phyloP scores from a whole-genome alignment of 345 rosid species.

The Gossypium ekmanianum region DNA sequence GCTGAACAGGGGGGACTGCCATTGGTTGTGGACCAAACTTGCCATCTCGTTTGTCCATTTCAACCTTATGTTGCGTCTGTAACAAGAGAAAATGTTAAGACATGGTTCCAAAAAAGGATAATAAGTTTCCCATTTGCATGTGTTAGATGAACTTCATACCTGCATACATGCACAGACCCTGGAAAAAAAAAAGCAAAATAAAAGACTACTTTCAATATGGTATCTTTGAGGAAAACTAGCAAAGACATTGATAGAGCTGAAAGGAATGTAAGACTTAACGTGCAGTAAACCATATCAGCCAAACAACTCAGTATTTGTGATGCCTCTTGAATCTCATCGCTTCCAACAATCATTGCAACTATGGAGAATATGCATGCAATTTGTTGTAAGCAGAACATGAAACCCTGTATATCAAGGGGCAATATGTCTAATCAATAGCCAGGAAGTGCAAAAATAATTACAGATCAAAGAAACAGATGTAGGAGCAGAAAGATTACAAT shows the following conservation, averaged over 20 bases:
- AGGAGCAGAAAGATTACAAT: conserved; percentile 47
- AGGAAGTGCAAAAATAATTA: neutral
- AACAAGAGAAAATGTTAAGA: conserved; percentile 3
- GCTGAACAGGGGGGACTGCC: conserved; percentile 75
- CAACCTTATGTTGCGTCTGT: conserved; percentile 94
- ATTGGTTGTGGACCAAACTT: conserved; percentile 80
- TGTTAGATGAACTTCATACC: conserved; percentile 38
- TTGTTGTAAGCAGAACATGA: conserved; percentile 95
- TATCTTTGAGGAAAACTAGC: neutral
- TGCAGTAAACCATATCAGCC: conserved; percentile 89
- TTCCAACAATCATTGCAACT: conserved; percentile 90
- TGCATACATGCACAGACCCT: conserved; percentile 99
- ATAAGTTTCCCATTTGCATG: neutral
- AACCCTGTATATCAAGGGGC: conserved; percentile 55
- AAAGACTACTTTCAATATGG: conserved; percentile 18
- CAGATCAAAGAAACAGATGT: neutral
- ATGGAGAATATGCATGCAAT: conserved; percentile 93
- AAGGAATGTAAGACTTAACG: conserved; percentile 45
- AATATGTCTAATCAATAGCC: conserved; percentile 1
- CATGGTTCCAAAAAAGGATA: neutral
- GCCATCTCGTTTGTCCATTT: conserved; percentile 98
- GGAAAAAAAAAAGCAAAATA: conserved; percentile 26
- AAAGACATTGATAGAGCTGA: conserved; percentile 3
- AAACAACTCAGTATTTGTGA: conserved; percentile 69
- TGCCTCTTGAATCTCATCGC: conserved; percentile 75